phyloP scores from a whole-genome alignment of 2,329 filamentous ascomycete species.

The Aspergillus aculeatinus region DNA sequence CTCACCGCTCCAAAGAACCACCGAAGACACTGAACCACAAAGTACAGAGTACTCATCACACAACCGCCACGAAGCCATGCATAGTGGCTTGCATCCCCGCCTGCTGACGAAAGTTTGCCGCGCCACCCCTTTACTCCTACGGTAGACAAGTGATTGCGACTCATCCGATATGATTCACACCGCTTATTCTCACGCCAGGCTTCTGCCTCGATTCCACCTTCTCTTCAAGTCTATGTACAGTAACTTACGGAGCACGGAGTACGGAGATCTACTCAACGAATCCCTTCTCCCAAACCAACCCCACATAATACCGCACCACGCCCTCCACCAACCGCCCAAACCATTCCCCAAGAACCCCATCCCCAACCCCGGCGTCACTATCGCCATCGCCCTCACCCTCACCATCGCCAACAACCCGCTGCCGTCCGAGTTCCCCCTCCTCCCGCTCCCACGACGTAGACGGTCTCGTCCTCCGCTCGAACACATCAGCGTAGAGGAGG shows the following conservation, averaged over 20 bases:
- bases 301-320: background rate
- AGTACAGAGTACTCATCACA: background rate
- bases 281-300: background rate
- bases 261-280: too few relatives aligned
- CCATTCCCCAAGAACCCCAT: background rate
- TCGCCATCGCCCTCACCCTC: background rate
- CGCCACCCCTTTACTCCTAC: too few relatives aligned
- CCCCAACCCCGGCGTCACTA: background rate
- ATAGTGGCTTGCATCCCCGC: background rate
- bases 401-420: background rate
- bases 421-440: background rate
- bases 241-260: too few relatives aligned
- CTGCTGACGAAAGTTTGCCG: background rate
- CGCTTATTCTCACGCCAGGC: too few relatives aligned
- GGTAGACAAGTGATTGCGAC: too few relatives aligned
- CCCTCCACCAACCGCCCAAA: background rate
- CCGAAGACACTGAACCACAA: too few relatives aligned
- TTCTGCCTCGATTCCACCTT: too few relatives aligned
- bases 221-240: too few relatives aligned
- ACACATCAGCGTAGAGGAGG: slow-evolving; percentile 12
- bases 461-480: slow-evolving; percentile 9
- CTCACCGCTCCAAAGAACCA: too few relatives aligned
- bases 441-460: slow-evolving; percentile 4
- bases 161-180: too few relatives aligned
- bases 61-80: slow-evolving; percentile 3